phyloP scores from a whole-genome alignment of 176 grass and related monocot species.

The Aegilops sharonensis region DNA sequence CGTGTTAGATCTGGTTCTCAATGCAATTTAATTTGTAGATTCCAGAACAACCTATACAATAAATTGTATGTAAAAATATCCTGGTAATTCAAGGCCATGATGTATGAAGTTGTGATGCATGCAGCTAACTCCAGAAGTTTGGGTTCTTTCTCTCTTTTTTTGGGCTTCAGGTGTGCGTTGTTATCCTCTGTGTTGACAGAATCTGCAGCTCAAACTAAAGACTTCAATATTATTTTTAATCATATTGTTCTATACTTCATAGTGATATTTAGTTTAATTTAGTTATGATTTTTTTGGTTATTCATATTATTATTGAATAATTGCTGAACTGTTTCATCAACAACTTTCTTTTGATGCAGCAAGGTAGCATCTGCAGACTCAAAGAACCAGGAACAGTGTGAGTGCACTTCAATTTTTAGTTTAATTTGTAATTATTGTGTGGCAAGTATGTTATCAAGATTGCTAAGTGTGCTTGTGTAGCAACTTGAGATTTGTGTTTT shows the following conservation, averaged over 20 bases:
- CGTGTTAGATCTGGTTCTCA: neutral
- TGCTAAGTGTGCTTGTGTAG: neutral
- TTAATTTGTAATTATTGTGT: neutral
- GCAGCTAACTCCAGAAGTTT: neutral
- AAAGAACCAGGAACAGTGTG: constrained; percentile 29
- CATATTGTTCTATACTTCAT: constrained; percentile 6
- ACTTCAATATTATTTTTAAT: neutral
- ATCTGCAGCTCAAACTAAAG: neutral
- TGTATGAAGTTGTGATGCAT: neutral
- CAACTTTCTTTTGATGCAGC: constrained; percentile 30
- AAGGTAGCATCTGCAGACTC: constrained; percentile 36
- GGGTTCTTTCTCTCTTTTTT: neutral
- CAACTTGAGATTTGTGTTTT: neutral
- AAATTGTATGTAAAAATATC: neutral
- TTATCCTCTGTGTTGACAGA: neutral
- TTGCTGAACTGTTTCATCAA: constrained; percentile 1
- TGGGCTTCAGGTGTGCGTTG: neutral
- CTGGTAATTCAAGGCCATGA: constrained; percentile 7
- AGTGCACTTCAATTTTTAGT: neutral
- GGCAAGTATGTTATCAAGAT: neutral
- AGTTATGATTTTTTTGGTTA: constrained; percentile 13
- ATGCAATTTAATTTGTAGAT: neutral
- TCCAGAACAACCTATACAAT: neutral
- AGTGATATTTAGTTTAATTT: neutral
- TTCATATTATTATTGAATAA: neutral